Percentiles rank a stretch among this genome's conserved stretches.
Evolutionary conservation across 805 yeast genomes (phyloP).

Genomic region (Geotrichum ghanense): DNA sequence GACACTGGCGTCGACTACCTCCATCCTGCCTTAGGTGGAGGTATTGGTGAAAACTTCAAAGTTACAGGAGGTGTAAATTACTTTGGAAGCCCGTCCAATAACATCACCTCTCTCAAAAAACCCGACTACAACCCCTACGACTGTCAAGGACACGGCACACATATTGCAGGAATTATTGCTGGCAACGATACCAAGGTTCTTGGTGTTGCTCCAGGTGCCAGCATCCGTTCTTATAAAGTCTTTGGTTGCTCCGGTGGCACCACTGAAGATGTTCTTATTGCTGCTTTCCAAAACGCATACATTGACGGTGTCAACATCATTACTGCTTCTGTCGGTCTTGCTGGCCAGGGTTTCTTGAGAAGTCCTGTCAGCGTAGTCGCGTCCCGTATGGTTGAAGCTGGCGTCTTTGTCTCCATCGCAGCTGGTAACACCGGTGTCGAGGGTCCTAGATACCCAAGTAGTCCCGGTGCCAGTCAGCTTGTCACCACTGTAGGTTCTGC

Average conservation of each 20-base stretch:
- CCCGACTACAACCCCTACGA: constrained; percentile 7
- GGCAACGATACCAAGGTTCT: constrained; percentile 7
- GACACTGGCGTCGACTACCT: constrained; percentile 14
- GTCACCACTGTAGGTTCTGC: constrained; percentile 4
- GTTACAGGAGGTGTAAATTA: constrained; percentile 14
- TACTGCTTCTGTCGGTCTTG: constrained; percentile 15
- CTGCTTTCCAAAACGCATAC: constrained; percentile 8
- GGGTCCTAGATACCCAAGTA: constrained; percentile 2
- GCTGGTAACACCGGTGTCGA: constrained; percentile 9
- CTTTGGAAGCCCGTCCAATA: background rate
- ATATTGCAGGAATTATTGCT: constrained; percentile 17
- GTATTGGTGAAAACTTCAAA: constrained; percentile 12
- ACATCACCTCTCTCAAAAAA: background rate
- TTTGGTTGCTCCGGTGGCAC: constrained; percentile 15
- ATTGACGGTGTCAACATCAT: constrained; percentile 10
- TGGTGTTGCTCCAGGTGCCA: constrained; percentile 18
- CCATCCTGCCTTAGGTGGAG: constrained; percentile 17
- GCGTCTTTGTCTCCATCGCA: constrained; percentile 13
- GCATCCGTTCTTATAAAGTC: constrained; percentile 12
- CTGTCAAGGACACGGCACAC: constrained; percentile 20
- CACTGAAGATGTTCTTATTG: constrained; percentile 10
- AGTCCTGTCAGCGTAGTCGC: constrained; percentile 9
- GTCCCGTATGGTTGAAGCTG: constrained; percentile 9
- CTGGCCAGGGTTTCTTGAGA: constrained; percentile 7
- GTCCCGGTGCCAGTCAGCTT: constrained; percentile 7